Conservation (phyloP, 305 asterid species). For the Rubia tinctorum region DNA sequence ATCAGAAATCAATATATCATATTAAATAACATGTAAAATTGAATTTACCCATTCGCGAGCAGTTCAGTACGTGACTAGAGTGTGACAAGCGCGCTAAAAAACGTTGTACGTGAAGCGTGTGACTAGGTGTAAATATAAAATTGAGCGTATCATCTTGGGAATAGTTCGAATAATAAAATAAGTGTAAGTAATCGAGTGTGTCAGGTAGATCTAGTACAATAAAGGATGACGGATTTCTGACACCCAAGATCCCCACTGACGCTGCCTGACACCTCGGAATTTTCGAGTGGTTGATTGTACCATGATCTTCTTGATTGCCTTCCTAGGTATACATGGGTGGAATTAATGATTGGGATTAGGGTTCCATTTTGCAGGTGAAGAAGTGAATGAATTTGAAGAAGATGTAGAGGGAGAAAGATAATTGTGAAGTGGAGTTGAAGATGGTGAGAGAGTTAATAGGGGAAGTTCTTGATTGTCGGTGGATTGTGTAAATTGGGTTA, state of each 20-base stretch:
- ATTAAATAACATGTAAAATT: too few relatives aligned
- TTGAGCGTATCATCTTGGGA: too few relatives aligned
- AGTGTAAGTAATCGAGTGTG: background rate
- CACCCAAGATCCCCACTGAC: conserved; percentile 68
- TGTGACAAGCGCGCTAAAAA: too few relatives aligned
- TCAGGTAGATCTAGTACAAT: conserved; percentile 25
- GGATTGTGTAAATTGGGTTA: background rate
- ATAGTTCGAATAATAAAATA: background rate
- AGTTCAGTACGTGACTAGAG: too few relatives aligned
- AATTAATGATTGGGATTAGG: background rate
- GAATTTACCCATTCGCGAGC: too few relatives aligned
- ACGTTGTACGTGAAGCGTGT: background rate
- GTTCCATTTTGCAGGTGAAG: background rate
- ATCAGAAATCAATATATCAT: too few relatives aligned
- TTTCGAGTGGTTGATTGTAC: conserved; percentile 18
- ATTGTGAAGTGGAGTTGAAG: conserved; percentile 4
- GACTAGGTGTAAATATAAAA: background rate
- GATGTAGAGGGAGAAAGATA: background rate
- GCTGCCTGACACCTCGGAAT: conserved; percentile 59
- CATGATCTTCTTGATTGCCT: background rate
- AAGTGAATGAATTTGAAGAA: background rate
- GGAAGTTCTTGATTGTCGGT: conserved; percentile 18
- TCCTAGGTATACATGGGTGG: background rate
- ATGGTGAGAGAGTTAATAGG: conserved; percentile 15
- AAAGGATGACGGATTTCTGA: conserved; percentile 58